A percentile compares a stretch with the other conserved stretches of the same genome.
Conservation (phyloP, 768 basidiomycete genomes). For the Nidula microcarpa region DNA sequence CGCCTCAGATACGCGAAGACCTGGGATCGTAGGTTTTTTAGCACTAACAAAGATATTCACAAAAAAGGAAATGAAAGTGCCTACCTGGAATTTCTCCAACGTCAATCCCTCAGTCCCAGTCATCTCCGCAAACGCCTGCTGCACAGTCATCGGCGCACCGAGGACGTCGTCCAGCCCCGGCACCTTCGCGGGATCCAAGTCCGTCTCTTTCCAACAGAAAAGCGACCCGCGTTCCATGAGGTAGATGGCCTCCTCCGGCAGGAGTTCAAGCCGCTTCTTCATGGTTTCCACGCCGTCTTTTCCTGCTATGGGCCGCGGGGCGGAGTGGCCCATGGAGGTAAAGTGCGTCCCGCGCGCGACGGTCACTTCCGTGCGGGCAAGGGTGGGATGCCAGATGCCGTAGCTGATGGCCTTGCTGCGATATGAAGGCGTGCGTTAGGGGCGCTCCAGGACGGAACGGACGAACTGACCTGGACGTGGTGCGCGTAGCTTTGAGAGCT, state of each 20-base stretch:
- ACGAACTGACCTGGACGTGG: constrained; percentile 66
- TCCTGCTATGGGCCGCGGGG: constrained; percentile 40
- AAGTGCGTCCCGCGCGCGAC: constrained; percentile 83
- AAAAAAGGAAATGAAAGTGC: constrained; percentile 4
- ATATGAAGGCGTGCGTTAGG: constrained; percentile 1
- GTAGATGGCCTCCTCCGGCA: constrained; percentile 96
- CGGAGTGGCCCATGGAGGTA: constrained; percentile 76
- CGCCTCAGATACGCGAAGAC: constrained; percentile 92
- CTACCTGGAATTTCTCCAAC: constrained; percentile 85
- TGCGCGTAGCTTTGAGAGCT: constrained; percentile 68
- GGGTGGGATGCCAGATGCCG: constrained; percentile 71
- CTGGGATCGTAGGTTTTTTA: constrained; percentile 33
- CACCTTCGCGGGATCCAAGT: constrained; percentile 22
- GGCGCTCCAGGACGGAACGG: not conserved
- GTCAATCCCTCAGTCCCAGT: constrained; percentile 76
- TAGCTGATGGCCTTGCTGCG: constrained; percentile 75
- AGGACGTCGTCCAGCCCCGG: constrained; percentile 34
- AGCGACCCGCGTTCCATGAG: constrained; percentile 87
- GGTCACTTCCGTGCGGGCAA: constrained; percentile 64
- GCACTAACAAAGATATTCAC: not conserved
- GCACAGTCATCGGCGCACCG: constrained; percentile 83
- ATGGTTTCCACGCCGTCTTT: constrained; percentile 36
- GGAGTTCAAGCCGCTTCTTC: constrained; percentile 72
- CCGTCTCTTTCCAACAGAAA: constrained; percentile 71
- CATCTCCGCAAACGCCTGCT: constrained; percentile 87